Evolutionary conservation across 345 rosid genomes (phyloP), one percentile per base, ranked within the genome.

Genomic region (Erysimum cheiranthoides): DNA sequence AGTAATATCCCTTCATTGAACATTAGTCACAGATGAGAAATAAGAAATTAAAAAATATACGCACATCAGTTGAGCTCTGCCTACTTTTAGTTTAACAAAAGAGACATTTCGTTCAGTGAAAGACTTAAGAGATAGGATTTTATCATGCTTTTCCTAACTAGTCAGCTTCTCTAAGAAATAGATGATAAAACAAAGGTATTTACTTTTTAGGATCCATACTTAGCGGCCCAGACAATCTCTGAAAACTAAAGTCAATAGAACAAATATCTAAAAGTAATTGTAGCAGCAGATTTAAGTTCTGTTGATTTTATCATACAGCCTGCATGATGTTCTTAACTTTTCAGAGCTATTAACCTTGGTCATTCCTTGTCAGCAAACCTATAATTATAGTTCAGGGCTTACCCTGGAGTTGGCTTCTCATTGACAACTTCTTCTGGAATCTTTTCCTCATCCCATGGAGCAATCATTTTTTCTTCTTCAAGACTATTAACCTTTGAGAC

Each of bases 381-480:
- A 76, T 32, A 75, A 31, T 40, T 62, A 39, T 25, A 72, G 30
- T 59, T 75, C 30, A 18, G 25, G 77, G 51, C 74, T 81, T 86
- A 93, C 96, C 98, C 98, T 34, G 87, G 87, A 74, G 45, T 83
- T 81, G 98, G 96, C 80, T 84, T 88, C 71, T 75, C 70, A 56
- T 35, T 70, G 52, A 93, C 92, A 74, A 93, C 83, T 84, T 91
- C 96, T 84, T 89, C 96, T 16, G 97, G 97, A 71, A 89, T 85
- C 50, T 81, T 79, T 83, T 93, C 97, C 42, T 91, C 96, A 70
- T 85, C 91, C 97, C 98, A 93, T 40, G 90, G 90, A 82, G 87
- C 62, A 78, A 93, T 87, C 70, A 68, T 75, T 64, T 78, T 72
- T 79, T 75, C 90, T 63, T 84, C 82, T 81, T 89, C 97, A 64